Conservation (phyloP, 495 filamentous ascomycete genomes). For the Darksidea phi region DNA sequence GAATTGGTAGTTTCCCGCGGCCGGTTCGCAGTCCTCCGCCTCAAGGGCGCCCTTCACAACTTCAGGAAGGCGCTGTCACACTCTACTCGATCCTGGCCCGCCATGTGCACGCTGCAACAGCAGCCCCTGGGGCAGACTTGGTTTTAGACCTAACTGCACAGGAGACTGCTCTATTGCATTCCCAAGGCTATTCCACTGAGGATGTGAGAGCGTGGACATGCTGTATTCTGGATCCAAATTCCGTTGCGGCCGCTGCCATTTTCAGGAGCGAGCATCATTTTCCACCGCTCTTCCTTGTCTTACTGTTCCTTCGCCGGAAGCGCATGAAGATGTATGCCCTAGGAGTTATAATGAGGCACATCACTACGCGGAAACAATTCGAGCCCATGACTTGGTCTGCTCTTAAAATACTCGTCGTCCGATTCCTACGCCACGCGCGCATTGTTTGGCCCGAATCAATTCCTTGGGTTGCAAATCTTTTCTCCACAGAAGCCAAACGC, state of each 20-base stretch:
- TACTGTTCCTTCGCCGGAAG: conserved; percentile 30
- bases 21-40: too few relatives aligned
- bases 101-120: conserved; percentile 4
- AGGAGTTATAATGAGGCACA: conserved; percentile 19
- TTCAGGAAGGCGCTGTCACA: too few relatives aligned
- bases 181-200: conserved; percentile 12
- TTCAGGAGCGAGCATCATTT: not conserved
- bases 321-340: conserved; percentile 11
- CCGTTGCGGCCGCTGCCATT: conserved; percentile 4
- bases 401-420: conserved; percentile 15
- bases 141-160: conserved; percentile 1
- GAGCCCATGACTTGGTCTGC: conserved; percentile 3
- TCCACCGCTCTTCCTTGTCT: conserved; percentile 34
- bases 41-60: too few relatives aligned
- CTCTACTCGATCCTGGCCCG: conserved; percentile 12
- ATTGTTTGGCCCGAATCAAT: conserved; percentile 57
- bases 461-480: conserved; percentile 47
- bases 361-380: conserved; percentile 6
- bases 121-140: not conserved
- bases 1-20: not conserved
- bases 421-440: conserved; percentile 59
- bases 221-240: not conserved
- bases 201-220: conserved; percentile 15
- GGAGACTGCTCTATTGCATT: conserved; percentile 11
- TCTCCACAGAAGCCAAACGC: conserved; percentile 25